phyloP scores from a whole-genome alignment of 179 eudicot species.

The Sideroxylon spinosum region DNA sequence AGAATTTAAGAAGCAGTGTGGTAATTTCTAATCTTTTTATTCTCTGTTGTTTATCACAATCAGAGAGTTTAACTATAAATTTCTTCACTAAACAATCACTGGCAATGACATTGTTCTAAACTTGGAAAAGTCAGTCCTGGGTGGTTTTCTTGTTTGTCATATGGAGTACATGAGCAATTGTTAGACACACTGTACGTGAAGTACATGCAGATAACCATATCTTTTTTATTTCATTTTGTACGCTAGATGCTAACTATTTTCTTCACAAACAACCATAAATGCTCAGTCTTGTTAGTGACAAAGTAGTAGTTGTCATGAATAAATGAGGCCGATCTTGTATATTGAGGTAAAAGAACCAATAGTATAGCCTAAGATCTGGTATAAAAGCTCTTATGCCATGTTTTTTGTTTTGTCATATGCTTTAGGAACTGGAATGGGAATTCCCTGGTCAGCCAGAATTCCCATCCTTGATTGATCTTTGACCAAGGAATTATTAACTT shows the following conservation, averaged over 20 bases:
- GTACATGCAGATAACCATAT: neutral
- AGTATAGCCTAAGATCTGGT: neutral
- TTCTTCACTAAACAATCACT: slow-evolving; percentile 2
- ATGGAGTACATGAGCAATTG: neutral
- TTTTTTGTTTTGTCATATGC: too few relatives aligned
- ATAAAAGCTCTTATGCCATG: neutral
- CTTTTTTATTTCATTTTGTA: neutral
- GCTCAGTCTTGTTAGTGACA: neutral
- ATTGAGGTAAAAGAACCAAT: neutral
- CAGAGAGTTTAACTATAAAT: neutral
- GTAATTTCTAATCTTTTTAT: neutral
- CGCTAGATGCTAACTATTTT: neutral
- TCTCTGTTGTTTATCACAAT: neutral
- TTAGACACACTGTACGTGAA: neutral
- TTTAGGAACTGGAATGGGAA: too few relatives aligned
- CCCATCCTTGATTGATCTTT: too few relatives aligned
- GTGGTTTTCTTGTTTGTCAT: neutral
- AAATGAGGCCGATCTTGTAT: neutral
- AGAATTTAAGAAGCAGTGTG: neutral
- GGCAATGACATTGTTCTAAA: neutral
- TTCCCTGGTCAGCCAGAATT: too few relatives aligned
- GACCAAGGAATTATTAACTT: too few relatives aligned
- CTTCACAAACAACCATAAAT: neutral
- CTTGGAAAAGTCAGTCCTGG: neutral
- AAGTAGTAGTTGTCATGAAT: neutral